A percentile compares a stretch with the other conserved stretches of the same genome.
These are phyloP conservation scores for Ascochyta clinopodiicola DNA, from an alignment of 2,329 filamentous ascomycete genomes.

Conservation along the genomic window DNA sequence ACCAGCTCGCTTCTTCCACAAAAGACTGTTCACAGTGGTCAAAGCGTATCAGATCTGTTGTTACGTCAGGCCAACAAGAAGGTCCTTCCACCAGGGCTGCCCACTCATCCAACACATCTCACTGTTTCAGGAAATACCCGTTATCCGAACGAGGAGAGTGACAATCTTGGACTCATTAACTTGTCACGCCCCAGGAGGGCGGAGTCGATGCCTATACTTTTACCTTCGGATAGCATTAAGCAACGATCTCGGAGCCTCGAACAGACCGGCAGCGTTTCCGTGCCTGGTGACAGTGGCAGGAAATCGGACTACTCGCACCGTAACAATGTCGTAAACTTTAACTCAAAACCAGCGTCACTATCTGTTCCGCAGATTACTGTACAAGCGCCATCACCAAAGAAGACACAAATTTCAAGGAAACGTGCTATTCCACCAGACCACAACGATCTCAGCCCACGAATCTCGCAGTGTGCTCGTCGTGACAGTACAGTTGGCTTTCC, in stretches of 20 bases:
- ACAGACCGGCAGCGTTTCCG: not conserved
- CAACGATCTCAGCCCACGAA: not conserved
- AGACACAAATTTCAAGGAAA: slow-evolving; percentile 6
- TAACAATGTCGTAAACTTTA: not conserved
- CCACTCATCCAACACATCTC: not conserved
- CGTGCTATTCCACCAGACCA: slow-evolving; percentile 5
- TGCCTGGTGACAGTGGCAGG: not conserved
- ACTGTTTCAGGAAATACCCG: not conserved
- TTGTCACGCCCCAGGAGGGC: not conserved
- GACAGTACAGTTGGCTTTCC: slow-evolving; percentile 15
- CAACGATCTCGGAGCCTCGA: not conserved
- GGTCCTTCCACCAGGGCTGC: not conserved
- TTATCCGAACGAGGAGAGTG: not conserved
- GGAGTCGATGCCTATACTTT: slow-evolving; percentile 6
- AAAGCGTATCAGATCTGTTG: not conserved
- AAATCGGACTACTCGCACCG: not conserved
- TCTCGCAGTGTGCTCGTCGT: slow-evolving; percentile 1
- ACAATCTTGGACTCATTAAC: not conserved
- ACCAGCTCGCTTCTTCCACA: not conserved
- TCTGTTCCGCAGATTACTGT: slow-evolving; percentile 6
- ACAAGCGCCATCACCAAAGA: slow-evolving; percentile 12
- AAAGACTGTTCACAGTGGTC: not conserved
- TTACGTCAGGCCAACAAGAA: not conserved
- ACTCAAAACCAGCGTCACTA: not conserved
- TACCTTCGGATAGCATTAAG: slow-evolving; percentile 17